phyloP scores from a whole-genome alignment of 2,329 filamentous ascomycete genomes.

The Penicillium sp. region DNA sequence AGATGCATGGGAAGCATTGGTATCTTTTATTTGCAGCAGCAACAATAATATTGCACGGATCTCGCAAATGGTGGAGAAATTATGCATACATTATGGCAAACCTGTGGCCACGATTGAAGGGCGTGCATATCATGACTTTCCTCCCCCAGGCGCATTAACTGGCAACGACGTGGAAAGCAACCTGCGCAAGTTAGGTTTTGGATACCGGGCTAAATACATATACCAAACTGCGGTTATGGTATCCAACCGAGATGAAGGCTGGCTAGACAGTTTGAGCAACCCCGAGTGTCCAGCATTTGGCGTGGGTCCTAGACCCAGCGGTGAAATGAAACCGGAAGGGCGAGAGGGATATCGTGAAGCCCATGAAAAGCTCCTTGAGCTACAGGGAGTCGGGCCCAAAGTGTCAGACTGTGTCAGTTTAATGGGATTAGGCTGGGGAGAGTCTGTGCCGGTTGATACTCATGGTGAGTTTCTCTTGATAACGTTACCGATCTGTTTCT shows the following conservation, averaged over 20 bases:
- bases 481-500: not conserved
- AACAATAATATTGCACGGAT: conserved; percentile 98
- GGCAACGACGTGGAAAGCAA: conserved; percentile 72
- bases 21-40: conserved; percentile 96
- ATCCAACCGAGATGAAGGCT: conserved; percentile 62
- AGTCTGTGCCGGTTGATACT: conserved; percentile 93
- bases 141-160: conserved; percentile 69
- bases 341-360: conserved; percentile 71
- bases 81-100: conserved; percentile 81
- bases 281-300: conserved; percentile 65
- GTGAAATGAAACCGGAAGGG: conserved; percentile 50
- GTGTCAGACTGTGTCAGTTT: conserved; percentile 95
- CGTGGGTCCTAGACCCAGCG: conserved; percentile 42
- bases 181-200: conserved; percentile 81
- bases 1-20: conserved; percentile 90
- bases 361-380: conserved; percentile 71
- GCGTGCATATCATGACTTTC: conserved; percentile 82
- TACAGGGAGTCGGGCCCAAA: conserved; percentile 92
- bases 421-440: conserved; percentile 94
- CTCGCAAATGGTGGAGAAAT: conserved; percentile 91
- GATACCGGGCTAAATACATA: conserved; percentile 91
- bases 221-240: conserved; percentile 78
- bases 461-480: conserved; percentile 54
- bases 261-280: conserved; percentile 77
- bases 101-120: conserved; percentile 68